Evolutionary conservation across 768 basidiomycete genomes (phyloP).

Genomic region (Cantharellus anzutake): DNA sequence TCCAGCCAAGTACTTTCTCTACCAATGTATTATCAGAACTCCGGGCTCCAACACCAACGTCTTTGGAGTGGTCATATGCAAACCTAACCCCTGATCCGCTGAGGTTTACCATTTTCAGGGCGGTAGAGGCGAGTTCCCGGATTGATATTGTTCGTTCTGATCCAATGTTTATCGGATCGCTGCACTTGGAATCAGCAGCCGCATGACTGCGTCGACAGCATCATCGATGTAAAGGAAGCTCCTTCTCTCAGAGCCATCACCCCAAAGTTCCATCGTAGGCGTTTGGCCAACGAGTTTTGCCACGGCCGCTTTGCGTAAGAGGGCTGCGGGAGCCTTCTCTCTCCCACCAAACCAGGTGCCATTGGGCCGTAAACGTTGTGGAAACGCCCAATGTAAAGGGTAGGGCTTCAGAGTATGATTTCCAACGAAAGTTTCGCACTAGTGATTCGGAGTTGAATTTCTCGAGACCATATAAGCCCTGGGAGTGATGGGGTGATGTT

Average conservation of each 20-base stretch:
- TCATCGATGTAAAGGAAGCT: constrained; percentile 40
- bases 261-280: constrained; percentile 34
- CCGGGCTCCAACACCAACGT: constrained; percentile 30
- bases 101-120: constrained; percentile 20
- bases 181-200: constrained; percentile 20
- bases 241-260: constrained; percentile 31
- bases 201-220: constrained; percentile 30
- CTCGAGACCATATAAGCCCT: constrained; percentile 38
- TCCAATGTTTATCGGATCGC: constrained; percentile 30
- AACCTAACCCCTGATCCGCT: constrained; percentile 16
- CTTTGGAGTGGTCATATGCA: constrained; percentile 15
- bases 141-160: constrained; percentile 28
- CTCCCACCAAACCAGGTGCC: constrained; percentile 34
- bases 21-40: constrained; percentile 32
- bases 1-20: constrained; percentile 22
- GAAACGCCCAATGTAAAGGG: constrained; percentile 32
- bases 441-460: constrained; percentile 34
- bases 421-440: not conserved
- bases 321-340: constrained; percentile 39
- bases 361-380: constrained; percentile 38
- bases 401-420: constrained; percentile 9
- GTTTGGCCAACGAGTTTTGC: constrained; percentile 12
- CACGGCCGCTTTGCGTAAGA: constrained; percentile 33
- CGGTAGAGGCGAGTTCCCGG: constrained; percentile 23
- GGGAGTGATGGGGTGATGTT: constrained; percentile 19